phyloP scores from a whole-genome alignment of 2,329 filamentous ascomycete species.

The Phyllosticta paracitricarpa region DNA sequence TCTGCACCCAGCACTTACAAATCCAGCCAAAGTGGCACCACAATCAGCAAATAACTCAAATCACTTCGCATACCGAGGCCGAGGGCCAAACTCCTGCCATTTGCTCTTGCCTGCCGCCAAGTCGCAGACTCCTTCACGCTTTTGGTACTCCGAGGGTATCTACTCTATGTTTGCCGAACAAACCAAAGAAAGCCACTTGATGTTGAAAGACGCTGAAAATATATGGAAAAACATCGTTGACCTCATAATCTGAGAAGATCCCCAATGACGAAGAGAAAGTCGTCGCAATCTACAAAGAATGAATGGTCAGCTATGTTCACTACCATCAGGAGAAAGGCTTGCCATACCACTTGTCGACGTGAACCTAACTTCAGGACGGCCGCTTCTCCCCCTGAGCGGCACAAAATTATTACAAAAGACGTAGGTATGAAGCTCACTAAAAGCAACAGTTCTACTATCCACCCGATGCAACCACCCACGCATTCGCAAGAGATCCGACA shows the following conservation, averaged over 20 bases:
- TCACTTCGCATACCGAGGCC: neutral
- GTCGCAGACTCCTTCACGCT: neutral
- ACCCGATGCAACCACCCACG: conserved; percentile 39
- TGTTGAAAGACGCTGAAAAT: neutral
- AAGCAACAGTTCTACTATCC: conserved; percentile 33
- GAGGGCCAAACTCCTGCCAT: neutral
- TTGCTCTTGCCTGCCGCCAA: neutral
- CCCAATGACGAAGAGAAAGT: neutral
- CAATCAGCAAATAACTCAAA: neutral
- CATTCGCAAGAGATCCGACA: conserved; percentile 38
- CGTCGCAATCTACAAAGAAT: neutral
- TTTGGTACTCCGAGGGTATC: neutral
- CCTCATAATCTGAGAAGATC: neutral
- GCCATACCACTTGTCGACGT: conserved; percentile 13
- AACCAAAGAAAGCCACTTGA: neutral
- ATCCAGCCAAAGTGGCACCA: neutral
- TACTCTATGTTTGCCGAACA: neutral
- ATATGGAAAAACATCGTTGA: neutral
- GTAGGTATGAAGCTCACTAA: conserved; percentile 43
- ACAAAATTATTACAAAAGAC: conserved; percentile 44
- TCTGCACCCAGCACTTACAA: neutral
- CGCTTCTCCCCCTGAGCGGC: conserved; percentile 19
- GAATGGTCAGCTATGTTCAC: neutral
- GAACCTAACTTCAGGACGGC: conserved; percentile 6
- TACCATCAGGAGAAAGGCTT: neutral